phyloP scores from a whole-genome alignment of 2,329 filamentous ascomycete species.

The Plenodomus tracheiphilus region DNA sequence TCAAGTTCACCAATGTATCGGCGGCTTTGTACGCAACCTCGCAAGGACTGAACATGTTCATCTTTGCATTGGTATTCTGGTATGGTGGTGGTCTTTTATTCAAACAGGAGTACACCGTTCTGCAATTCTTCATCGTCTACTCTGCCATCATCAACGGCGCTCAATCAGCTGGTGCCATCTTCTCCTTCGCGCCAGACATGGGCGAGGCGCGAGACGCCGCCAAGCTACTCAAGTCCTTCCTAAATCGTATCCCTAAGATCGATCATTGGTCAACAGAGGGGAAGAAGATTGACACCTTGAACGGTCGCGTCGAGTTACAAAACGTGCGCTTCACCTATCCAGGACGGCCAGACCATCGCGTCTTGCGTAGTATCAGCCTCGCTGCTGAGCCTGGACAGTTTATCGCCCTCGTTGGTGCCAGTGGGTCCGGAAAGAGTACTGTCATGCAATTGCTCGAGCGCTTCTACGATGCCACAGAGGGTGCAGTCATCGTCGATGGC shows the following conservation, averaged over 20 bases:
- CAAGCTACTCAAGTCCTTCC: slow-evolving; percentile 76
- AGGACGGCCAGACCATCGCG: slow-evolving; percentile 86
- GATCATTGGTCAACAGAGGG: slow-evolving; percentile 48
- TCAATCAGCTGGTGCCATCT: slow-evolving; percentile 89
- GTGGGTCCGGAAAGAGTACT: slow-evolving; percentile 91
- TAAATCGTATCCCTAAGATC: slow-evolving; percentile 79
- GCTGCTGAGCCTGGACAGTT: slow-evolving; percentile 77
- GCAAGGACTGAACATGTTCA: slow-evolving; percentile 68
- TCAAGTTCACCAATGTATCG: slow-evolving; percentile 75
- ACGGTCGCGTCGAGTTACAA: slow-evolving; percentile 80
- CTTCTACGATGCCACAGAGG: slow-evolving; percentile 87
- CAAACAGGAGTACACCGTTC: slow-evolving; percentile 62
- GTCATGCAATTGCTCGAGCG: slow-evolving; percentile 90
- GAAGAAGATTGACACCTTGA: slow-evolving; percentile 56
- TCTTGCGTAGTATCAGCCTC: slow-evolving; percentile 81
- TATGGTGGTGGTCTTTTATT: slow-evolving; percentile 41
- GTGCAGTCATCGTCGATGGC: slow-evolving; percentile 80
- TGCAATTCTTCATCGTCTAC: slow-evolving; percentile 94
- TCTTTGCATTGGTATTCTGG: slow-evolving; percentile 45
- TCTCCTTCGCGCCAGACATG: slow-evolving; percentile 96
- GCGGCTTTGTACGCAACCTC: slow-evolving; percentile 80
- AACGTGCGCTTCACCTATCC: slow-evolving; percentile 95
- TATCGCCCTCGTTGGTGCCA: slow-evolving; percentile 88
- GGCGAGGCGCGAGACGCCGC: slow-evolving; percentile 89
- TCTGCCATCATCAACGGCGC: slow-evolving; percentile 85